These are phyloP conservation scores for Crotalaria pallida DNA, from an alignment of 306 rosid genomes.

Conservation along the genomic window DNA sequence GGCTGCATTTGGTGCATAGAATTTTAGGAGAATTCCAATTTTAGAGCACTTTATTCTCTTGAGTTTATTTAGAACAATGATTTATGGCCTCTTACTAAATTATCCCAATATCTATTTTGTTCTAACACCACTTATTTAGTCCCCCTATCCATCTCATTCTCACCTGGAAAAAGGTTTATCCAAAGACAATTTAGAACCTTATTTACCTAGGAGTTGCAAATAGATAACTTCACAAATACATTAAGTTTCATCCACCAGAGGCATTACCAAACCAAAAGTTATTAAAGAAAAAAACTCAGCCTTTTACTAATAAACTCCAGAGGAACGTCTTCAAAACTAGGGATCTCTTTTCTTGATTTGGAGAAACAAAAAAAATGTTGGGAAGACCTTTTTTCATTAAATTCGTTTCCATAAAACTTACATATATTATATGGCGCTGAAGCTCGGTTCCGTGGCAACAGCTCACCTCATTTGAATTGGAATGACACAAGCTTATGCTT, in stretches of 20 bases:
- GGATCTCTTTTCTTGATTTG: not conserved
- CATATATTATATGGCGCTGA: not conserved
- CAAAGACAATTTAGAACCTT: not conserved
- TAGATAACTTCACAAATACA: slow-evolving; percentile 1
- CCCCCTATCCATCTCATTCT: not conserved
- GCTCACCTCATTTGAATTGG: too few species aligned
- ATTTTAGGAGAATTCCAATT: not conserved
- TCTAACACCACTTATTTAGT: not conserved
- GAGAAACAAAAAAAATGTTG: not conserved
- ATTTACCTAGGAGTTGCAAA: not conserved
- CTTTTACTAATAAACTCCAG: not conserved
- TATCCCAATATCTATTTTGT: not conserved
- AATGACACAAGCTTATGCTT: too few species aligned
- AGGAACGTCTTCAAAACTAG: not conserved
- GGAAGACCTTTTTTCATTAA: not conserved
- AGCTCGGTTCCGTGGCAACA: too few species aligned
- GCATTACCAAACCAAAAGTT: not conserved
- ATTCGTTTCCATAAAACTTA: not conserved
- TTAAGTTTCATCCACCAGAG: not conserved
- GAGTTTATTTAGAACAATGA: not conserved
- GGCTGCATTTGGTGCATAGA: not conserved
- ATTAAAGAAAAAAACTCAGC: not conserved
- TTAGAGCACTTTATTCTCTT: not conserved
- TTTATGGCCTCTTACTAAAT: not conserved
- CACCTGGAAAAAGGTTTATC: not conserved